These are phyloP conservation scores for Fusarium luffae DNA, from an alignment of 2,329 filamentous ascomycete genomes.

Conservation along the genomic window DNA sequence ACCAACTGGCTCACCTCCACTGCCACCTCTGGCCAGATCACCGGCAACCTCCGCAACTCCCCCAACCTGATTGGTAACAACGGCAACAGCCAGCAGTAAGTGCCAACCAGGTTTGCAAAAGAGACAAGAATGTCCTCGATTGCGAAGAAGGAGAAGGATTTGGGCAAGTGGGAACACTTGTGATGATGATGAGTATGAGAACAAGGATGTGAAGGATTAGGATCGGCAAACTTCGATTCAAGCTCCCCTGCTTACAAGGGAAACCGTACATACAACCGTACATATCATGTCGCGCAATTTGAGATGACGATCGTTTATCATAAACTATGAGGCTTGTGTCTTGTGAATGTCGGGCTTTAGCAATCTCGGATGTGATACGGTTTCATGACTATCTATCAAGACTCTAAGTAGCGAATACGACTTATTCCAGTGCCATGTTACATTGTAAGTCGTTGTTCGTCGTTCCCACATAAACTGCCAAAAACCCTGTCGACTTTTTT, in stretches of 20 bases:
- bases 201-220: not conserved
- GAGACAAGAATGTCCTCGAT: not conserved
- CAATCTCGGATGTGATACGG: not conserved
- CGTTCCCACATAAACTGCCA: not conserved
- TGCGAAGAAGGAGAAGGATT: not conserved
- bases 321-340: not conserved
- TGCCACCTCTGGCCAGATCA: constrained; percentile 55
- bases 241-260: not conserved
- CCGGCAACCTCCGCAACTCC: constrained; percentile 53
- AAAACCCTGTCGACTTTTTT: not conserved
- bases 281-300: constrained; percentile 22
- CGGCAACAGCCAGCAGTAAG: constrained; percentile 50
- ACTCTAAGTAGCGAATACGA: not conserved
- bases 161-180: not conserved
- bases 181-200: constrained; percentile 6
- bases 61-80: constrained; percentile 64
- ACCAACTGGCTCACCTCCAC: constrained; percentile 56
- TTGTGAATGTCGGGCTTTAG: not conserved
- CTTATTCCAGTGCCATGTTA: not conserved
- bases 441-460: not conserved
- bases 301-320: not conserved
- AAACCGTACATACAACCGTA: constrained; percentile 16
- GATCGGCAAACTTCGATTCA: constrained; percentile 6
- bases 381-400: not conserved
- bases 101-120: not conserved